Conservation (phyloP, 2,329 filamentous ascomycete species). For the Epichloe aotearoae region DNA sequence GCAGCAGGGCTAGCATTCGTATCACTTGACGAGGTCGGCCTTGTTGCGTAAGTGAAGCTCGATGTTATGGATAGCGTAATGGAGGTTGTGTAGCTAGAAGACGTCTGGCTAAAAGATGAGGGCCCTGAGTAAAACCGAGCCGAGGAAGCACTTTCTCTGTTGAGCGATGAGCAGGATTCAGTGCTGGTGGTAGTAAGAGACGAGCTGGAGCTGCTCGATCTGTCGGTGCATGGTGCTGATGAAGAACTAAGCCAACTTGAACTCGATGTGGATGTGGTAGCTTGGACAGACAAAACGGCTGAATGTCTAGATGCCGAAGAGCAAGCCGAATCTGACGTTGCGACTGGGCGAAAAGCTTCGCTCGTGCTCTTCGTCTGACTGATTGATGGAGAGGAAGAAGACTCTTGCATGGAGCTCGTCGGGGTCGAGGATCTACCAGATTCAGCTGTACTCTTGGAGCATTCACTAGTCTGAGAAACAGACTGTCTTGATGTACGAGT, state of each 20-base stretch:
- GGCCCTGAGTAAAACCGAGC: not conserved
- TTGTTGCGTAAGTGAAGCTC: not conserved
- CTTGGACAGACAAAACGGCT: not conserved
- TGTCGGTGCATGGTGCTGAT: conserved; percentile 1
- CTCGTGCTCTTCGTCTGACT: not conserved
- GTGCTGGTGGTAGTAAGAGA: not conserved
- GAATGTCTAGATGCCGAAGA: not conserved
- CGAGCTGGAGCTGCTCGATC: not conserved
- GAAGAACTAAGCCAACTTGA: not conserved
- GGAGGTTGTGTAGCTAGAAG: not conserved
- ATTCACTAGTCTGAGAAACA: not conserved
- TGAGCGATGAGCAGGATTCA: not conserved
- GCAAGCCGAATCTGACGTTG: not conserved
- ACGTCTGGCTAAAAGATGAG: not conserved
- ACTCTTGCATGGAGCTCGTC: not conserved
- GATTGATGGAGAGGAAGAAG: not conserved
- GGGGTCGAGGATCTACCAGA: not conserved
- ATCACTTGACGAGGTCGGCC: not conserved
- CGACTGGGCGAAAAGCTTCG: not conserved
- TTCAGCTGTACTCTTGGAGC: not conserved
- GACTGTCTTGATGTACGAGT: not conserved
- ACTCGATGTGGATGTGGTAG: not conserved
- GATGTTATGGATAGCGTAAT: not conserved
- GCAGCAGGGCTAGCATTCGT: conserved; percentile 1
- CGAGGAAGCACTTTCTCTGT: not conserved